Evolutionary conservation across 1,284 basidiomycete species (phyloP), one percentile per base, ranked within the genome.

Genomic region (Naganishia liquefaciens): DNA sequence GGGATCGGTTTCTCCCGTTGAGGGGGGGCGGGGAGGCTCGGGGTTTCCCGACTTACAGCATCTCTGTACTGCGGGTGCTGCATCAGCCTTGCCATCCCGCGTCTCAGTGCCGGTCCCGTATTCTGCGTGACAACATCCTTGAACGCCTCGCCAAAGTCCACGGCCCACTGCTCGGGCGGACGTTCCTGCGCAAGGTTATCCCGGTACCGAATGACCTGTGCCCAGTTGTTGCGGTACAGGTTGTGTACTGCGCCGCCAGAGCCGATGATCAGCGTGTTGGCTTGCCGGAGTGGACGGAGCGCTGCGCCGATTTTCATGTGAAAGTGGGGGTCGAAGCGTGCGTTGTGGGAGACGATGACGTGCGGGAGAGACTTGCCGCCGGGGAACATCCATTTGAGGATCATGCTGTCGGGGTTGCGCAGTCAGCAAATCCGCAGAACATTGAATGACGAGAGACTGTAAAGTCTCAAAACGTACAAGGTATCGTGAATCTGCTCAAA

Each of bases 221-320:
- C 52, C 68, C 69, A 74, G 39, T 65, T 65, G 68, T 71, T 71
- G 15, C 72, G 65, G 58, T 74, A 74, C 7, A 74, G 68, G 53
- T 74, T 74, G 68, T 74, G 72, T 5, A 74, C 72, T 0, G 72
- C 68, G 3, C 72, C 72, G 2, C 72, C 72, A 1, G 71, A 68
- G 1, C 72, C 72, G 27, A 74, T 71, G 46, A 74, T 49, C 9
- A 74, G 64, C 17, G 64, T 60, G 40, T 72, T 69, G 28, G 71
- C 43, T 30, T 67, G 49, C 46, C 72, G 68, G 30, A 73, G 64
- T 4, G 66, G 57, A 5, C 71, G 67, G 10, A 73, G 54, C 0
- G 72, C 72, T 1, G 65, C 68, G 28, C 72, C 72, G 25, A 74
- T 70, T 19, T 68, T 68, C 13, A 72, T 52, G 30, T 70, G 64